These are phyloP conservation scores for Fusarium tupiense DNA, from an alignment of 2,329 filamentous ascomycete genomes.

Conservation along the genomic window DNA sequence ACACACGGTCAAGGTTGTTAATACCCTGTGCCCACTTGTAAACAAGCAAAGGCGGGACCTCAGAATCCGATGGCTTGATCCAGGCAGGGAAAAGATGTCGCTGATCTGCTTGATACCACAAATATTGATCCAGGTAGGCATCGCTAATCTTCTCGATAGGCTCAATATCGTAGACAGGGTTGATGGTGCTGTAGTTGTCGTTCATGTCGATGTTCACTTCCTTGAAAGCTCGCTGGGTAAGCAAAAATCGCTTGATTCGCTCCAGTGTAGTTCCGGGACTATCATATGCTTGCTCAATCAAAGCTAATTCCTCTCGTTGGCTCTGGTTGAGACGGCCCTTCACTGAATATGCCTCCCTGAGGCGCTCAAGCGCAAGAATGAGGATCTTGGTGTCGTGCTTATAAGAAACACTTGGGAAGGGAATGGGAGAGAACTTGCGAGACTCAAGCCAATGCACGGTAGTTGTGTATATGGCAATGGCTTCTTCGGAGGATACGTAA, in stretches of 20 bases:
- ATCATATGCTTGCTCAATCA: slow-evolving; percentile 98
- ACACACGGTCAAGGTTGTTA: slow-evolving; percentile 96
- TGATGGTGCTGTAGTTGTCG: slow-evolving; percentile 99
- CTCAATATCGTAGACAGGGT: slow-evolving; percentile 98
- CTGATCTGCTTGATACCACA: slow-evolving; percentile 99
- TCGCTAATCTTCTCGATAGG: slow-evolving; percentile 99
- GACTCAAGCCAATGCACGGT: slow-evolving; percentile 99
- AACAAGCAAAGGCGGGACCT: slow-evolving; percentile 90
- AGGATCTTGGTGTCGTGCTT: slow-evolving; percentile 99
- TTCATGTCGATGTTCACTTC: slow-evolving; percentile 99
- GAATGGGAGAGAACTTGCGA: slow-evolving; percentile 97
- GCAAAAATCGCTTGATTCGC: slow-evolving; percentile 94
- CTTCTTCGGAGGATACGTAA: slow-evolving; percentile 97
- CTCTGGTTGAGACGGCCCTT: slow-evolving; percentile 97
- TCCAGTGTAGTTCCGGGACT: slow-evolving; percentile 96
- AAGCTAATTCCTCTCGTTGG: slow-evolving; percentile 92
- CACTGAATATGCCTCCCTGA: slow-evolving; percentile 96
- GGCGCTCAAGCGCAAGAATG: slow-evolving; percentile 90
- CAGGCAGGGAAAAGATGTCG: slow-evolving; percentile 96
- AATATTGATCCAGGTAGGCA: slow-evolving; percentile 96
- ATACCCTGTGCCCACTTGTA: slow-evolving; percentile 99
- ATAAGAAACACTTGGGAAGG: slow-evolving; percentile 98
- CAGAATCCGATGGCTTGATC: slow-evolving; percentile 99
- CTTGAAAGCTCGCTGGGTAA: slow-evolving; percentile 98
- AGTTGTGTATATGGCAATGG: slow-evolving; percentile 97